These are phyloP conservation scores for Phytophthora sp. DNA, from an alignment of 352 stramenopile species.

Conservation along the genomic window DNA sequence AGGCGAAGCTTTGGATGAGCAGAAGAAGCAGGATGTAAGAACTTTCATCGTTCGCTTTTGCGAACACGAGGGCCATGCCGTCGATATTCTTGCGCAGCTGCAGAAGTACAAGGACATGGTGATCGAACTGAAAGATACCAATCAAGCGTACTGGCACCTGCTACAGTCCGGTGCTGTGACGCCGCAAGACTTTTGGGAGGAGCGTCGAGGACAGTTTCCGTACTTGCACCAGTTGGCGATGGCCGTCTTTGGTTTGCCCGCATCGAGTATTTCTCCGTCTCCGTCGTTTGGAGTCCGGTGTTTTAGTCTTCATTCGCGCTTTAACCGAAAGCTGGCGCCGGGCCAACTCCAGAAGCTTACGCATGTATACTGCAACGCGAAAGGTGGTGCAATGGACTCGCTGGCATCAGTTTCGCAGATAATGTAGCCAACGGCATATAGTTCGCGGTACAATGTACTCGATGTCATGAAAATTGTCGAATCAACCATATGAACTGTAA, in stretches of 20 bases:
- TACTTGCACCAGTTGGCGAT: conserved; percentile 65
- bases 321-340: conserved; percentile 41
- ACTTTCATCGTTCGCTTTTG: conserved; percentile 59
- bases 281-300: conserved; percentile 46
- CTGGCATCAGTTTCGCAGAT: neutral
- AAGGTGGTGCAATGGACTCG: conserved; percentile 13
- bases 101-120: conserved; percentile 58
- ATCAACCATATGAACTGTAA: too few relatives aligned
- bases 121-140: conserved; percentile 55
- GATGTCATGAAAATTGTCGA: too few relatives aligned
- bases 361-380: conserved; percentile 69
- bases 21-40: conserved; percentile 52
- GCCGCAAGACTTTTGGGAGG: conserved; percentile 65
- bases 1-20: conserved; percentile 52
- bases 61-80: conserved; percentile 32
- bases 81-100: conserved; percentile 58
- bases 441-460: too few relatives aligned
- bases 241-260: conserved; percentile 62
- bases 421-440: too few relatives aligned
- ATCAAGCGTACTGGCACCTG: conserved; percentile 63
- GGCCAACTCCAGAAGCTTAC: conserved; percentile 65
- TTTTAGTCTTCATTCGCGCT: conserved; percentile 47
- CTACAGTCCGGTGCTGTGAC: conserved; percentile 51
- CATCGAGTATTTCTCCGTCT: conserved; percentile 42
- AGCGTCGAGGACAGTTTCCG: conserved; percentile 57